Percentiles rank a stretch among this genome's conserved stretches.
Evolutionary conservation across 768 basidiomycete species (phyloP).

Genomic region (Gloeostereum incarnatum): DNA sequence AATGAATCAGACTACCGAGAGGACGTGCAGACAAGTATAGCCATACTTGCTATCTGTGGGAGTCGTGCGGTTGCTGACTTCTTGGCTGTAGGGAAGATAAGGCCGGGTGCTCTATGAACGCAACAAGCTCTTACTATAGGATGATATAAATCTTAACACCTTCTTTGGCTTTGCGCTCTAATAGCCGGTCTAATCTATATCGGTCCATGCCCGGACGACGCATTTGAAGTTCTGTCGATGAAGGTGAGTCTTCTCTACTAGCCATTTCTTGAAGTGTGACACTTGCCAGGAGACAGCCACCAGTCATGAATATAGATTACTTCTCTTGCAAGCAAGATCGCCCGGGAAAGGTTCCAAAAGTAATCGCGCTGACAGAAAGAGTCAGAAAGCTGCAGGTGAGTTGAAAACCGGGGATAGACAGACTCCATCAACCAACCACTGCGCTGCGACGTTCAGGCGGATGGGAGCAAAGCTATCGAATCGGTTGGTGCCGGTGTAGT

Average conservation of each 20-base stretch:
- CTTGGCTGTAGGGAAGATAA: conserved; percentile 73
- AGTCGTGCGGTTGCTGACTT: conserved; percentile 92
- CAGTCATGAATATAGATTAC: conserved; percentile 95
- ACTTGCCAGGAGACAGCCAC: conserved; percentile 86
- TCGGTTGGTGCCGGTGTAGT: conserved; percentile 73
- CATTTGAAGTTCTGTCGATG: conserved; percentile 61
- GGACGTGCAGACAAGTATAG: conserved; percentile 5
- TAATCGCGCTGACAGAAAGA: conserved; percentile 72
- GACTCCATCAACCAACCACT: conserved; percentile 98
- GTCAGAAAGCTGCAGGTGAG: conserved; percentile 4
- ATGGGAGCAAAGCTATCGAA: conserved; percentile 94
- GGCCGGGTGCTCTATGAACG: not conserved
- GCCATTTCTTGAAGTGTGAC: not conserved
- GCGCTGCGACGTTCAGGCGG: conserved; percentile 85
- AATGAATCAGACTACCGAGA: conserved; percentile 2
- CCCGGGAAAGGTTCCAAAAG: conserved; percentile 93
- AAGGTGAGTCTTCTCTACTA: not conserved
- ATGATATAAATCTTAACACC: conserved; percentile 96
- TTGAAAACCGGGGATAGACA: conserved; percentile 17
- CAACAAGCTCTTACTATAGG: conserved; percentile 57
- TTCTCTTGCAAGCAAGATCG: conserved; percentile 82
- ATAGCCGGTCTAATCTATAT: conserved; percentile 78
- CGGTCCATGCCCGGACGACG: conserved; percentile 77
- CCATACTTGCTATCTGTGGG: conserved; percentile 87
- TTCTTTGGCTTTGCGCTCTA: conserved; percentile 88